Evolutionary conservation across 768 basidiomycete genomes (phyloP).

Genomic region (Sporobolomyces phaffii): DNA sequence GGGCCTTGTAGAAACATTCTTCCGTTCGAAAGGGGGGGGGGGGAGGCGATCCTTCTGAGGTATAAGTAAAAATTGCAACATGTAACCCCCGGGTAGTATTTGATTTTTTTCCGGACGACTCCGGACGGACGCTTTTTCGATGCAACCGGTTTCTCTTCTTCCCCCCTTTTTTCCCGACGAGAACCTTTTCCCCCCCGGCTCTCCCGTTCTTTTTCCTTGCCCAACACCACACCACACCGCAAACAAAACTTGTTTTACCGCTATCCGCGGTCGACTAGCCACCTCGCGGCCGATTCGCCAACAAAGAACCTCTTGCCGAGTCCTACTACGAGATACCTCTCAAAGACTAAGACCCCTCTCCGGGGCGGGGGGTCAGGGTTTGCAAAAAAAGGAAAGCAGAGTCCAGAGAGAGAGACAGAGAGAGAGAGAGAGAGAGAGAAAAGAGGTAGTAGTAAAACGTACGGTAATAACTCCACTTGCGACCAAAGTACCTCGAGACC

Average conservation of each 20-base stretch:
- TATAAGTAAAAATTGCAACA: no score
- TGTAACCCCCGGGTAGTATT: no score
- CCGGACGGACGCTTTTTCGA: neutral
- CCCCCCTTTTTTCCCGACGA: no score
- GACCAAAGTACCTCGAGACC: conserved; percentile 26
- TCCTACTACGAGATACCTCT: conserved; percentile 22
- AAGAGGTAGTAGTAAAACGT: neutral
- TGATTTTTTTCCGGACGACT: no score
- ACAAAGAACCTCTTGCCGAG: conserved; percentile 26
- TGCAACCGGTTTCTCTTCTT: neutral
- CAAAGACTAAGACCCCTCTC: conserved; percentile 13
- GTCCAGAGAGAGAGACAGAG: neutral
- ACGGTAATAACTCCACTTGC: conserved; percentile 31
- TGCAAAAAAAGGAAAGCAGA: neutral
- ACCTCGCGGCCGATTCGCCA: neutral
- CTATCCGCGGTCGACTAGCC: neutral
- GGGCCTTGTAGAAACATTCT: neutral
- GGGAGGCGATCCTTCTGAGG: no score
- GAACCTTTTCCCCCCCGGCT: no score
- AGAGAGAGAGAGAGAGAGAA: neutral
- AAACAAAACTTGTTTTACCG: neutral
- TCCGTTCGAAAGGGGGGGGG: no score
- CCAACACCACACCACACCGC: no score
- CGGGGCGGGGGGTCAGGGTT: no score
- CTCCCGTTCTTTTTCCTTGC: no score